These are phyloP conservation scores for Oenanthe javanica DNA, from an alignment of 140 eudicot species.

Conservation along the genomic window DNA sequence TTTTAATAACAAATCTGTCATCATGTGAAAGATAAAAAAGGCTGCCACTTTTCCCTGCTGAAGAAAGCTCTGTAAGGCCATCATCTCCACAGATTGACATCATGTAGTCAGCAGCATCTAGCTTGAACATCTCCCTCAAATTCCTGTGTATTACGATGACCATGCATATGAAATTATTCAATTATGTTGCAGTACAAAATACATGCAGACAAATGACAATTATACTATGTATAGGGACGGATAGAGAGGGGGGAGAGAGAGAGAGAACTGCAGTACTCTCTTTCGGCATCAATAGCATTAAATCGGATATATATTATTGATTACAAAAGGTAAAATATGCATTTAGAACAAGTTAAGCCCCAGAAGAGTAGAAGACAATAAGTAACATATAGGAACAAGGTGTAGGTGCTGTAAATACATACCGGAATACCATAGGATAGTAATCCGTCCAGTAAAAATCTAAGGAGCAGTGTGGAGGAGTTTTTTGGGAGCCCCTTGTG, in stretches of 20 bases:
- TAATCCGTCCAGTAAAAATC: slow-evolving; percentile 95
- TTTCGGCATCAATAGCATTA: not conserved
- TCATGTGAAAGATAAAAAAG: slow-evolving; percentile 93
- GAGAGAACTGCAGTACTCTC: not conserved
- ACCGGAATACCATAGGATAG: slow-evolving; percentile 99
- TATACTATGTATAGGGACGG: not conserved
- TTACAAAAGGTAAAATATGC: not conserved
- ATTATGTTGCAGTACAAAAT: slow-evolving; percentile 4
- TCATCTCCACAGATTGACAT: slow-evolving; percentile 98
- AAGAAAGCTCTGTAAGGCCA: slow-evolving; percentile 87
- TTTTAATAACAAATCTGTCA: slow-evolving; percentile 93
- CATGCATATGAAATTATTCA: not conserved
- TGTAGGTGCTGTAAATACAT: not conserved
- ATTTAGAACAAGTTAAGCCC: not conserved
- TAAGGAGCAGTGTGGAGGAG: slow-evolving; percentile 80
- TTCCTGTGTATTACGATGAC: slow-evolving; percentile 35
- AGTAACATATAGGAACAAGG: not conserved
- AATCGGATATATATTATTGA: not conserved
- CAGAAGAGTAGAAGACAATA: not conserved
- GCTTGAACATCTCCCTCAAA: slow-evolving; percentile 93
- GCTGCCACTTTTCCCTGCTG: slow-evolving; percentile 99
- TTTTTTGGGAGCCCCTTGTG: slow-evolving; percentile 68
- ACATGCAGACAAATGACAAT: not conserved
- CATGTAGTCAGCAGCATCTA: slow-evolving; percentile 98
- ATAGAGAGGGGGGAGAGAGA: not conserved